Base-by-base conservation (phyloP, 371 early-diverging fungal species). In the Lichtheimia ornata region DNA sequence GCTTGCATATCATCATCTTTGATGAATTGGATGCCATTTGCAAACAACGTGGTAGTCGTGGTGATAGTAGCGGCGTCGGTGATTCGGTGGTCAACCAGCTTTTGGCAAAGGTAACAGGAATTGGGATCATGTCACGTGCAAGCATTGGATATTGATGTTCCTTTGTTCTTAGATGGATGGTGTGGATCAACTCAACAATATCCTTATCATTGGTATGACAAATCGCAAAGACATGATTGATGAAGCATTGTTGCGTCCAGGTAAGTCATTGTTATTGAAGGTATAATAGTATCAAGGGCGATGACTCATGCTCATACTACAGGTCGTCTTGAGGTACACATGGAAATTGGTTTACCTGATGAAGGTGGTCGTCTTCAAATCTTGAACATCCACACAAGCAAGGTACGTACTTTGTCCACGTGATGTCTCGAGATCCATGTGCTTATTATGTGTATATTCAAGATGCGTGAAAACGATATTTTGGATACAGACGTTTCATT, bases 21-120 rank as follows among this genome's bases (percentile, higher is more conserved):
- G 99, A 99, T 77, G 99, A 99, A 82, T 87, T 99, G 75, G 99
- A 99, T 81, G 99, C 99, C 15, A 99, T 99, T 58, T 99, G 99
- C 84, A 98, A 97, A 70, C 97, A 97, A 69, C 94, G 99, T 84
- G 99, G 99, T 44, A 86, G 90, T 49, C 93, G 88, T 59, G 91
- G 92, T 69, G 94, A 94, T 66, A 91, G 91, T 51, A 97, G 98
- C 0, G 99, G 99, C 47, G 96, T 97, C 20, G 99, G 99, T 20
- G 99, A 99, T 76, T 96, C 98, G 4, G 94, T 99, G 5, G 99
- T 99, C 40, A 99, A 99, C 76, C 99, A 99, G 83, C 81, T 99
- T 55, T 80, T 99, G 51, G 91, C 97, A 41, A 99, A 98, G 81
- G 88, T 90, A 76, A 74, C 79, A 7, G 11, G 18, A 20, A n/a